Base-by-base conservation (phyloP, 1,139 yeast genomes). In the Candida sojae region DNA sequence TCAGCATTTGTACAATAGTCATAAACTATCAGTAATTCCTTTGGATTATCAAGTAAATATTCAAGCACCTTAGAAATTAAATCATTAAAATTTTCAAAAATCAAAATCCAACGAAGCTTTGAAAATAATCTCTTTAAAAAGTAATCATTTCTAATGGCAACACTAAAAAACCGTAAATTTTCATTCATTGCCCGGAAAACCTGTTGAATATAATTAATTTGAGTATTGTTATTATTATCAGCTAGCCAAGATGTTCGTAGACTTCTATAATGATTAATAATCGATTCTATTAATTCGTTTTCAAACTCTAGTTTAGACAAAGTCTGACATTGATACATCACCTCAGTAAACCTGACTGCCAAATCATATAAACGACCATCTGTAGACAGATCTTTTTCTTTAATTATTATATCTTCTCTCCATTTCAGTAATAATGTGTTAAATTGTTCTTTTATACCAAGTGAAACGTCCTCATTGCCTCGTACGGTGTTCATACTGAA, bases 91-190 rank as follows among this genome's bases (percentile, higher is more conserved):
- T 70, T 64, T 6, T 51, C 52, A 44, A 73, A 70, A 1, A 73
- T 56, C 42, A 64, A 55, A 12, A 40, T 48, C 77, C 77, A 73
- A 32, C 63, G 63, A 21, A 71, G 55, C 41, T 60, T 59, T 10
- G 48, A 39, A 17, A 62, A 50, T 28, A 72, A 51, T 1, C 51
- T 52, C 6, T 60, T 54, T 17, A 63, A 49, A 45, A 69, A 67
- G 2, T 45, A 46, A 9, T 48, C 50, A 1, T 60, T 39, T n/a
- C 58, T 62, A 1, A 69, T 70, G 49, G 73, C 61, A 1, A 55
- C 53, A 32, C 58, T 61, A 44, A 58, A 60, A 44, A 58, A 61
- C 4, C 61, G 52, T 11, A 61, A 47, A 36, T 60, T 60, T 36
- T 53, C 51, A 21, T 61, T 57, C 9, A 62, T 55, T 17, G 56